Evolutionary conservation across 2,329 filamentous ascomycete genomes (phyloP).

Genomic region (Colletotrichum lindemuthianum): DNA sequence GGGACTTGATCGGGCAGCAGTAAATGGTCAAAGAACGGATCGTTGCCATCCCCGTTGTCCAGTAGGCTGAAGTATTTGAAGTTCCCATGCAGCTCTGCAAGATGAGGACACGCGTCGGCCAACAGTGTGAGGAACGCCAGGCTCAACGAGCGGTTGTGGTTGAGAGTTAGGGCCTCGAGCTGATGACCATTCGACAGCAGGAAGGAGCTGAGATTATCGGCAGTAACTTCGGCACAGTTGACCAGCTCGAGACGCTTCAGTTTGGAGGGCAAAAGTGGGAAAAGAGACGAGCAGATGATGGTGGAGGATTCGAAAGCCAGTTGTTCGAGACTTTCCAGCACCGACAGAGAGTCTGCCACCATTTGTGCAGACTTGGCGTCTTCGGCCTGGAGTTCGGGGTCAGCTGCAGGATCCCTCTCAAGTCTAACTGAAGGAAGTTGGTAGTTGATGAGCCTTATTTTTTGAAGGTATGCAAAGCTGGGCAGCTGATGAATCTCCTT

Average conservation of each 20-base stretch:
- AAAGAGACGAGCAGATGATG: conserved; percentile 72
- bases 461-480: conserved; percentile 66
- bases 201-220: conserved; percentile 72
- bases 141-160: conserved; percentile 83
- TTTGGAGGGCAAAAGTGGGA: conserved; percentile 73
- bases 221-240: conserved; percentile 81
- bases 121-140: conserved; percentile 78
- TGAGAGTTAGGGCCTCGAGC: conserved; percentile 75
- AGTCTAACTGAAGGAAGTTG: conserved; percentile 59
- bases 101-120: conserved; percentile 72
- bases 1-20: conserved; percentile 74
- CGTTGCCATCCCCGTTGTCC: conserved; percentile 73
- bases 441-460: conserved; percentile 71
- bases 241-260: conserved; percentile 77
- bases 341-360: conserved; percentile 58
- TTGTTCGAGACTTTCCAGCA: conserved; percentile 71
- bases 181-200: conserved; percentile 73
- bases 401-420: conserved; percentile 49
- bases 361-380: conserved; percentile 44
- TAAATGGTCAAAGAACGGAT: conserved; percentile 78
- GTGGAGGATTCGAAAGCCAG: conserved; percentile 81
- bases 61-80: conserved; percentile 80
- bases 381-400: conserved; percentile 52
- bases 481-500: conserved; percentile 61
- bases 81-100: conserved; percentile 80